Conservation (phyloP, 495 filamentous ascomycete species). For the Neurospora sp. region DNA sequence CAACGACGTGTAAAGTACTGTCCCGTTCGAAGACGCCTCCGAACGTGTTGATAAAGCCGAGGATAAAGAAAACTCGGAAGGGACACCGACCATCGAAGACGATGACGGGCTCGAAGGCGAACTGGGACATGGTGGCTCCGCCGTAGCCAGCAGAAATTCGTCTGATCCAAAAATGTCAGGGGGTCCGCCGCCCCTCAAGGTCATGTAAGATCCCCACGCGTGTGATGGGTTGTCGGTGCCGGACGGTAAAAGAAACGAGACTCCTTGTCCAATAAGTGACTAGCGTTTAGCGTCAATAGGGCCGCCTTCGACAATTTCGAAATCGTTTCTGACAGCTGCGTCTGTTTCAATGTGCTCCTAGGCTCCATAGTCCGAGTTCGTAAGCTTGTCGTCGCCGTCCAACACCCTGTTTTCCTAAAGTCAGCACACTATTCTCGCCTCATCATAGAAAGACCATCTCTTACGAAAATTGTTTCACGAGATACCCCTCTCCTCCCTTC, state of each 20-base stretch:
- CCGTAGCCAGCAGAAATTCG: neutral
- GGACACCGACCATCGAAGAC: too few relatives aligned
- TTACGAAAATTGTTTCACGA: conserved; percentile 84
- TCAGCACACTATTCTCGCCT: conserved; percentile 2
- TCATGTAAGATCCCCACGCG: neutral
- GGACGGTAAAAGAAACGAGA: neutral
- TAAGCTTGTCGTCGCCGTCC: conserved; percentile 41
- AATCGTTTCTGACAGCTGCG: neutral
- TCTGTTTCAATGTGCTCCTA: conserved; percentile 7
- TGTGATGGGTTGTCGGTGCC: neutral
- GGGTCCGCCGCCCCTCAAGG: neutral
- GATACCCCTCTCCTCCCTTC: conserved; percentile 83
- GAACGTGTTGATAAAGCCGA: neutral
- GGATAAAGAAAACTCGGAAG: neutral
- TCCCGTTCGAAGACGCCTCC: neutral
- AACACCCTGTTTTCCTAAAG: conserved; percentile 30
- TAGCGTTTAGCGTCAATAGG: neutral
- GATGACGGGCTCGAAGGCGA: neutral
- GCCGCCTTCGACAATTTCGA: neutral
- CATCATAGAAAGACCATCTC: conserved; percentile 21
- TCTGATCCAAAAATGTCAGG: neutral
- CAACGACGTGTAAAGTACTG: neutral
- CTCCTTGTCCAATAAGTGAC: neutral
- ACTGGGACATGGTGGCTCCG: neutral
- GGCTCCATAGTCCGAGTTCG: conserved; percentile 30